Evolutionary conservation across 371 early-diverging fungal genomes (phyloP).

Genomic region (Saksenaea vasiformis): DNA sequence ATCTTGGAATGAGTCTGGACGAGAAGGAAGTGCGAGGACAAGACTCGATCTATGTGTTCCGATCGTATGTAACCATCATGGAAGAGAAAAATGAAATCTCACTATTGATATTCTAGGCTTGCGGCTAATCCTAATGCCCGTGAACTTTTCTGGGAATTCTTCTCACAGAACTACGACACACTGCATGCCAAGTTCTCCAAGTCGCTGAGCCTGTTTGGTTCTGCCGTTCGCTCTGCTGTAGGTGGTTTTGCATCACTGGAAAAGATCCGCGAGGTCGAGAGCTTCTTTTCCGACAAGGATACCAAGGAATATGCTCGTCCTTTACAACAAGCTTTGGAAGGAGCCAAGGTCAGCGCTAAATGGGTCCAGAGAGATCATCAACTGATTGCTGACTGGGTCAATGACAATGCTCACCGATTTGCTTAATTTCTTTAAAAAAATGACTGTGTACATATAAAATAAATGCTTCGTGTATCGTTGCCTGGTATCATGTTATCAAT

Average conservation of each 20-base stretch:
- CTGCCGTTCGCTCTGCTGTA: slow-evolving; percentile 68
- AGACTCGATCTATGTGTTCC: slow-evolving; percentile 73
- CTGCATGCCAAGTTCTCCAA: slow-evolving; percentile 71
- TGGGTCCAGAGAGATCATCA: slow-evolving; percentile 81
- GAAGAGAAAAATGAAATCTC: background rate
- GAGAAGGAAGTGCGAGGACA: slow-evolving; percentile 76
- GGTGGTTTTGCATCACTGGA: slow-evolving; percentile 69
- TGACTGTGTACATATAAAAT: background rate
- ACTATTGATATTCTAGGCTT: slow-evolving; percentile 24
- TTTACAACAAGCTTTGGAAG: slow-evolving; percentile 86
- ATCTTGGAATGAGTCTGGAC: slow-evolving; percentile 70
- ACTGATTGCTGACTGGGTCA: slow-evolving; percentile 73
- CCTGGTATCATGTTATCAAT: too few species aligned
- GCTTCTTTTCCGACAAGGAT: slow-evolving; percentile 77
- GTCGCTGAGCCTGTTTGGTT: slow-evolving; percentile 76
- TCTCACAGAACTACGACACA: slow-evolving; percentile 70
- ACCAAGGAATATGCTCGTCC: slow-evolving; percentile 73
- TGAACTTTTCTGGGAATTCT: slow-evolving; percentile 77
- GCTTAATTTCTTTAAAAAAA: slow-evolving; percentile 11
- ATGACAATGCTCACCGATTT: slow-evolving; percentile 27
- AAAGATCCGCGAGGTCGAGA: slow-evolving; percentile 67
- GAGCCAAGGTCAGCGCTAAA: slow-evolving; percentile 71
- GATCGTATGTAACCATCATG: slow-evolving; percentile 26
- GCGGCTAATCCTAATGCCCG: slow-evolving; percentile 65
- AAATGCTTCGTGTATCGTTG: background rate